Evolutionary conservation across 192 early-diverging fungal genomes (phyloP).

Genomic region (Phycomyces blakesleeanus): DNA sequence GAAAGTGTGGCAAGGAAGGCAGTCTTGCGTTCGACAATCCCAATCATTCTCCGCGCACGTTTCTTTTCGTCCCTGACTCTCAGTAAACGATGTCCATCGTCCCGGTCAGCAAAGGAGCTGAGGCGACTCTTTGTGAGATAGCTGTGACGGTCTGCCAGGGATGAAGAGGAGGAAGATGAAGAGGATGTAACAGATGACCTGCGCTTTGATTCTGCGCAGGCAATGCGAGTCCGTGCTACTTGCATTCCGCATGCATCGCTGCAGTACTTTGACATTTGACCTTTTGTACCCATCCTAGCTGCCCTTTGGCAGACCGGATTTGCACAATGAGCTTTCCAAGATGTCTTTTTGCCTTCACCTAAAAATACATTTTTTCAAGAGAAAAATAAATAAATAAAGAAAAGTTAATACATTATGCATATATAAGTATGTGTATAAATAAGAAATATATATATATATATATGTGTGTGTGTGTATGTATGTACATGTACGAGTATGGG

Average conservation of each 20-base stretch:
- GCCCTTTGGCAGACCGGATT: constrained; percentile 41
- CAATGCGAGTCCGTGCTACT: constrained; percentile 39
- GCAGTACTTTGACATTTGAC: constrained; percentile 45
- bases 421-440: too few relatives aligned
- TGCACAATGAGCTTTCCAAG: constrained; percentile 41
- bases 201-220: constrained; percentile 33
- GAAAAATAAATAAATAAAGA: too few relatives aligned
- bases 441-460: too few relatives aligned
- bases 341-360: constrained; percentile 43
- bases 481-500: too few relatives aligned
- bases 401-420: too few relatives aligned
- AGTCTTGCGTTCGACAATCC: constrained; percentile 4
- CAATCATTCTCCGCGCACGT: constrained; percentile 11
- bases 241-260: constrained; percentile 45
- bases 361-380: too few relatives aligned
- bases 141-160: constrained; percentile 9
- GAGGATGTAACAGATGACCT: constrained; percentile 11
- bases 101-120: constrained; percentile 39
- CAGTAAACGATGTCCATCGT: constrained; percentile 40
- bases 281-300: constrained; percentile 21
- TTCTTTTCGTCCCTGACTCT: constrained; percentile 35
- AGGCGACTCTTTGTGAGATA: constrained; percentile 33
- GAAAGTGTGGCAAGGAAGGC: constrained; percentile 17
- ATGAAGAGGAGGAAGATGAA: too few relatives aligned
- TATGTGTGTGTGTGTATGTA: too few relatives aligned